Evolutionary conservation across 768 basidiomycete species (phyloP).

Genomic region (Suillus spraguei): DNA sequence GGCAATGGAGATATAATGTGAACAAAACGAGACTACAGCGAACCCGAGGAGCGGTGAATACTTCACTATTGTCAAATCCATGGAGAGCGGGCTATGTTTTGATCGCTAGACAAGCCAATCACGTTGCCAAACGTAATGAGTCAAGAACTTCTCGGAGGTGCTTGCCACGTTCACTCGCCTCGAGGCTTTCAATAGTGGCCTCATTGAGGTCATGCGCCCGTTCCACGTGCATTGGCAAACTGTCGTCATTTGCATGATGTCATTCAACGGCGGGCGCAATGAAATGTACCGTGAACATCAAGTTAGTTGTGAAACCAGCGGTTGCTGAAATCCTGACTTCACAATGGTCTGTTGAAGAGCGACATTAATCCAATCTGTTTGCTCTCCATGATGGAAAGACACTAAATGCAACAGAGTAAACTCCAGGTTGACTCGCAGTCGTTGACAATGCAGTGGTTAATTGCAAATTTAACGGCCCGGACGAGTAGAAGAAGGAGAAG

Average conservation of each 20-base stretch:
- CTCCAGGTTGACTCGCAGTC: not conserved
- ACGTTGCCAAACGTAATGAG: not conserved
- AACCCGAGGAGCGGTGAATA: not conserved
- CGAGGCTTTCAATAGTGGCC: constrained; percentile 1
- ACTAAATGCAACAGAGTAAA: not conserved
- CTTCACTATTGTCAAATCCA: not conserved
- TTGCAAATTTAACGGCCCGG: constrained; percentile 1
- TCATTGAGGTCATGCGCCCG: constrained; percentile 2
- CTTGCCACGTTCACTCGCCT: not conserved
- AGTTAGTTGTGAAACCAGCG: not conserved
- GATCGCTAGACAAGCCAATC: not conserved
- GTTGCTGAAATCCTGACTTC: not conserved
- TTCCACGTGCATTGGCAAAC: not conserved
- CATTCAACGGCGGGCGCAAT: not conserved
- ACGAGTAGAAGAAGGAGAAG: not conserved
- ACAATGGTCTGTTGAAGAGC: not conserved
- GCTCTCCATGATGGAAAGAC: not conserved
- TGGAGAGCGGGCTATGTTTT: not conserved
- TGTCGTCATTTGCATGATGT: not conserved
- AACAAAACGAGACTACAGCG: constrained; percentile 4
- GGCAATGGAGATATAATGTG: not conserved
- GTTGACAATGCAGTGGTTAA: not conserved
- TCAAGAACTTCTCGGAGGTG: not conserved
- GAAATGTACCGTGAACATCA: not conserved
- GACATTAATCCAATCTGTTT: not conserved